Base-by-base conservation (phyloP, 305 asterid species). In the Fraxinus velutina region DNA sequence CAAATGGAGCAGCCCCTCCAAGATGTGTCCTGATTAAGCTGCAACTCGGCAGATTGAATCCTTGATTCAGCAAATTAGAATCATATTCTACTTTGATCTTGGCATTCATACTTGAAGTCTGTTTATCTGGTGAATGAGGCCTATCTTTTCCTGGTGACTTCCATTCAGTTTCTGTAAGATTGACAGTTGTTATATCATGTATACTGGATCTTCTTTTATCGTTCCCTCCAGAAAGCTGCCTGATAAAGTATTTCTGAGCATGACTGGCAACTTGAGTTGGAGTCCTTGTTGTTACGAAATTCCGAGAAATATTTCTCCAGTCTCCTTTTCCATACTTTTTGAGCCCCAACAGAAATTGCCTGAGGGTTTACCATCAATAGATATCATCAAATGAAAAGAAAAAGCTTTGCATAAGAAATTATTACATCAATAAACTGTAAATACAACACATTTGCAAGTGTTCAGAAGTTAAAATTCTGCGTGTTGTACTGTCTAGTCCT, bases 181-280 rank as follows among this genome's bases (percentile, higher is more conserved):
- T 89, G 7, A 90, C 91, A 5, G 92, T 93, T 0, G 98, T 95
- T 74, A 95, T 90, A 71, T 95, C 99, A 36, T 95, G 99, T 79
- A 95, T 95, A 86, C 98, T 95, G 47, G 98, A 92, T 85, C 98
- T 89, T 83, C 97, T 85, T 88, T 91, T 93, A 72, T 95, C 99
- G 50, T 95, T 95, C 77, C 95, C 97, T 0, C 95, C 93, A 0
- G 97, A 89, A 34, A 88, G 91, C 84, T 95, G 99, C 77, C 99
- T 83, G 83, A 90, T 93, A 50, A 91, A 95, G 75, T 95, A 95
- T 88, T 95, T 95, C 78, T 95, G 98, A 64, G 99, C 97, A 79
- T 94, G 97, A 34, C 98, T 94, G 0, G 98, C 98, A 0, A 94
- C 98, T 83, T 94, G 98, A 3, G 97, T 94, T 32, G 97, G 97